Conservation (phyloP, 495 filamentous ascomycete genomes). For the Viridothelium virens region DNA sequence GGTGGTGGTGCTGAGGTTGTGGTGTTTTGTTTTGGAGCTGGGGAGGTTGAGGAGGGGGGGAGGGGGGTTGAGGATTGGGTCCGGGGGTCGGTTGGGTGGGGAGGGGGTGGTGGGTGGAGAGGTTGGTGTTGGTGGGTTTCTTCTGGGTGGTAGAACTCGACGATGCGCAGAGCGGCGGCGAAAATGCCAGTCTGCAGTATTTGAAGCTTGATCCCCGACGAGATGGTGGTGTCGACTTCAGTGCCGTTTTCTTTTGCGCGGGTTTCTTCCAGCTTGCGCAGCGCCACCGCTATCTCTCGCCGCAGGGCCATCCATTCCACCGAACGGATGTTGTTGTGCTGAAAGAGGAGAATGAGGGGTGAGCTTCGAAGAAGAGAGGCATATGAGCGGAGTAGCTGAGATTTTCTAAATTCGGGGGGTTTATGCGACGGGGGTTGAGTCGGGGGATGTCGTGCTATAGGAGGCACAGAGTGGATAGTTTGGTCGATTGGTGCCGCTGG, state of each 20-base stretch:
- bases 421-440: conserved; percentile 85
- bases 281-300: conserved; percentile 64
- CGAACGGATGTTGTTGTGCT: conserved; percentile 90
- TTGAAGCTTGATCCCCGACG: conserved; percentile 61
- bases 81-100: conserved; percentile 26
- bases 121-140: conserved; percentile 6
- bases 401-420: conserved; percentile 76
- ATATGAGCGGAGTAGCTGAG: conserved; percentile 90
- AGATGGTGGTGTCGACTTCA: conserved; percentile 34
- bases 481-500: conserved; percentile 45
- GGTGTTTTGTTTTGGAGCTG: conserved; percentile 16
- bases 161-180: conserved; percentile 68
- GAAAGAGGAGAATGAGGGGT: conserved; percentile 84
- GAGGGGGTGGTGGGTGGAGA: conserved; percentile 5
- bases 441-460: conserved; percentile 51
- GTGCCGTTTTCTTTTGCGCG: conserved; percentile 41
- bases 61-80: conserved; percentile 32
- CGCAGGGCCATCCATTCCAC: conserved; percentile 81
- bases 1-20: conserved; percentile 47
- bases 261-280: conserved; percentile 57
- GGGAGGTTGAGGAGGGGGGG: conserved; percentile 26
- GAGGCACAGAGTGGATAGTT: conserved; percentile 44
- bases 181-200: conserved; percentile 86
- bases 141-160: conserved; percentile 73
- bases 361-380: conserved; percentile 85